phyloP scores from a whole-genome alignment of 202 grass and related monocot species.

The Bolboschoenoplectus hybrid region DNA sequence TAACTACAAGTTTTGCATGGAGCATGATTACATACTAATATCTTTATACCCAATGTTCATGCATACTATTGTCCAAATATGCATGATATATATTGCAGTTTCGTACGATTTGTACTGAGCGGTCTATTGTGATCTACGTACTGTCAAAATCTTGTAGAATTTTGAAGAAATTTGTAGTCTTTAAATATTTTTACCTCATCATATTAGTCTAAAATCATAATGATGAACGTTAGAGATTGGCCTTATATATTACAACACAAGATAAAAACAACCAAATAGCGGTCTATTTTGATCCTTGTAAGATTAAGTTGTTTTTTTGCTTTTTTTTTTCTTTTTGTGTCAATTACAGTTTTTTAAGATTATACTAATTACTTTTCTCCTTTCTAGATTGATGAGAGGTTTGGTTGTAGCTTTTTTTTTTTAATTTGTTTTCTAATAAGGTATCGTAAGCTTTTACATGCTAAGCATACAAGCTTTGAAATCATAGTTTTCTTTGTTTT shows the following conservation, averaged over 20 bases:
- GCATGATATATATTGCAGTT: too few relatives aligned
- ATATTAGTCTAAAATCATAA: background rate
- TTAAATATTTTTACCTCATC: background rate
- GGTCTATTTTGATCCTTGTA: too few relatives aligned
- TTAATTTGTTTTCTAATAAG: background rate
- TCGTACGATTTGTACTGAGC: too few relatives aligned
- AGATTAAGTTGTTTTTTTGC: background rate
- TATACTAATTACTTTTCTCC: background rate
- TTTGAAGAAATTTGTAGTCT: background rate
- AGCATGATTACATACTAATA: background rate
- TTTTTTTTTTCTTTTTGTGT: background rate
- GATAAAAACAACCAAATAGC: too few relatives aligned
- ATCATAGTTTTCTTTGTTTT: background rate
- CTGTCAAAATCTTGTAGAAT: background rate
- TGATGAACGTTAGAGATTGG: too few relatives aligned
- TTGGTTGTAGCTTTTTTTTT: background rate
- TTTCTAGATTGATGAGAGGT: background rate
- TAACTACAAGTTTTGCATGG: background rate
- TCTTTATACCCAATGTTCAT: background rate
- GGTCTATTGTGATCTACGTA: too few relatives aligned
- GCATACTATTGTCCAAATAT: background rate
- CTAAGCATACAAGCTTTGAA: background rate
- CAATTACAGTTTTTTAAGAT: too few relatives aligned
- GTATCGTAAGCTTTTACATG: background rate
- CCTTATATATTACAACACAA: too few relatives aligned